These are phyloP conservation scores for Alternaria atra DNA, from an alignment of 2,329 filamentous ascomycete genomes.

Conservation along the genomic window DNA sequence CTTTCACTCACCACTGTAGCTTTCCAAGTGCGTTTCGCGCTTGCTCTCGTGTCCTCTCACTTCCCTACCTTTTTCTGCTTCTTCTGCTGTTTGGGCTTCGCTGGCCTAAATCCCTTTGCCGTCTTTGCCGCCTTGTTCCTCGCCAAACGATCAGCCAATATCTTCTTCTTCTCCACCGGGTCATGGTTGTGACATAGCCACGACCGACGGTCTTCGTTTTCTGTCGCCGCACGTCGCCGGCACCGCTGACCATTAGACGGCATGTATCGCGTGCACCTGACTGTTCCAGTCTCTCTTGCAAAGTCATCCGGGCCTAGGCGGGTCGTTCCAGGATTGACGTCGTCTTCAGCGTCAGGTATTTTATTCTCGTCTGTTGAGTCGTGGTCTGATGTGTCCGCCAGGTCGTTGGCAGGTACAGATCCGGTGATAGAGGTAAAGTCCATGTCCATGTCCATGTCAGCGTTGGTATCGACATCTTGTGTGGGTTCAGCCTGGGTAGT, in stretches of 20 bases:
- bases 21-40: not conserved
- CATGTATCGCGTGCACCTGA: not conserved
- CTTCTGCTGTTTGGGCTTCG: not conserved
- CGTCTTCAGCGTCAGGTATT: not conserved
- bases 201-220: not conserved
- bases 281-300: not conserved
- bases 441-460: not conserved
- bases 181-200: conserved; percentile 1
- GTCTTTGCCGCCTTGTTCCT: not conserved
- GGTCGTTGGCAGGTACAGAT: not conserved
- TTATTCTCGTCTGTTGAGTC: not conserved
- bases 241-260: not conserved
- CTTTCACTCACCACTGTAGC: not conserved
- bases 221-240: not conserved
- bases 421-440: not conserved
- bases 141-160: not conserved
- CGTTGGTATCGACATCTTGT: not conserved
- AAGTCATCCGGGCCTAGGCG: not conserved
- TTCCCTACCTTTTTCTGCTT: not conserved
- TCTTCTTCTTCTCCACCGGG: not conserved
- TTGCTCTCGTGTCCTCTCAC: not conserved
- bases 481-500: not conserved
- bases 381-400: not conserved
- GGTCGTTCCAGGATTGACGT: not conserved
- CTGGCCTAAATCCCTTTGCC: not conserved